Evolutionary conservation across 1,284 basidiomycete genomes (phyloP).

Genomic region (Boletus mariae): DNA sequence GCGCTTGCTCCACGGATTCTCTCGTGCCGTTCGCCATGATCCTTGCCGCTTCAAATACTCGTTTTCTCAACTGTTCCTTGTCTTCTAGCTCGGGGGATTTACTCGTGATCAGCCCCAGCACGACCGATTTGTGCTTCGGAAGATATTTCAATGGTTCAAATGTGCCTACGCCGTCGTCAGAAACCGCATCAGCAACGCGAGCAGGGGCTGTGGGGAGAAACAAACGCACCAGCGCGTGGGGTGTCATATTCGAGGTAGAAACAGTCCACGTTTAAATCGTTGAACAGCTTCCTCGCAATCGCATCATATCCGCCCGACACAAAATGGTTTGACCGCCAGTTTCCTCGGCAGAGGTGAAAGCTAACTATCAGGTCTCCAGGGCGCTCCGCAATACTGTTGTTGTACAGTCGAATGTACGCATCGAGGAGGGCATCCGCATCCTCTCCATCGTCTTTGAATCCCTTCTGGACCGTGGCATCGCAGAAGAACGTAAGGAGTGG

Average conservation of each 20-base stretch:
- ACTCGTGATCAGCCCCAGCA: conserved; percentile 72
- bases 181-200: not conserved
- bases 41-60: conserved; percentile 63
- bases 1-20: conserved; percentile 53
- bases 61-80: conserved; percentile 51
- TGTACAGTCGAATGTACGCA: conserved; percentile 68
- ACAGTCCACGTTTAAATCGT: conserved; percentile 65
- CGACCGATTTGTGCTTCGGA: conserved; percentile 62
- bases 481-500: conserved; percentile 70
- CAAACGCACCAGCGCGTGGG: conserved; percentile 61
- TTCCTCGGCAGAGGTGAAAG: conserved; percentile 77
- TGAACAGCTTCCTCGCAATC: conserved; percentile 74
- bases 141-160: conserved; percentile 67
- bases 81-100: conserved; percentile 69
- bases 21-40: conserved; percentile 52
- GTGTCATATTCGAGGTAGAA: conserved; percentile 77
- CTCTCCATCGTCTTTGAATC: conserved; percentile 48
- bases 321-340: conserved; percentile 69
- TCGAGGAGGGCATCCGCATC: conserved; percentile 56
- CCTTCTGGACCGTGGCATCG: conserved; percentile 54
- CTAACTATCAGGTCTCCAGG: conserved; percentile 66
- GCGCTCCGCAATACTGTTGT: conserved; percentile 56
- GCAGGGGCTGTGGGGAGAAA: too few relatives aligned
- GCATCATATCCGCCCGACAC: conserved; percentile 71
- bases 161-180: conserved; percentile 12